Evolutionary conservation across 1,284 basidiomycete genomes (phyloP).

Genomic region (Fistulinella staudtii): DNA sequence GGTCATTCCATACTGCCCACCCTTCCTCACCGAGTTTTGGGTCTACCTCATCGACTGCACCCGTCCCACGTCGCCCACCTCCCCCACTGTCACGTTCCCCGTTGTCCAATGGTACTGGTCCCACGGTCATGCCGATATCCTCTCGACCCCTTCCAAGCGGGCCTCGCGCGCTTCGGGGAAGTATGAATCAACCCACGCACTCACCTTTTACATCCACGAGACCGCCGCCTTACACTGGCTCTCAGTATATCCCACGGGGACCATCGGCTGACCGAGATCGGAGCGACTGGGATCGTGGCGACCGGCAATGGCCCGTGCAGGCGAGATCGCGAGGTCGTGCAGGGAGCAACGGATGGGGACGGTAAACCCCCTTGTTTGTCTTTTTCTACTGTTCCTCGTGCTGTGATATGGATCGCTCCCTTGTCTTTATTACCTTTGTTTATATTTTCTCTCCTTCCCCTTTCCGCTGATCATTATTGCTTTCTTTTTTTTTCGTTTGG

Average conservation of each 20-base stretch:
- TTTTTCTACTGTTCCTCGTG: conserved; percentile 7
- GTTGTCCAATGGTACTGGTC: conserved; percentile 24
- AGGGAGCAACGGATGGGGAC: conserved; percentile 32
- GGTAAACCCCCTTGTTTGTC: conserved; percentile 13
- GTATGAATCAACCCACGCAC: conserved; percentile 24
- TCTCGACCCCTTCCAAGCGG: conserved; percentile 46
- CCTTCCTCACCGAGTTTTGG: conserved; percentile 26
- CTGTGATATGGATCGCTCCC: conserved; percentile 10
- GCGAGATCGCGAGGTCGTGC: conserved; percentile 29
- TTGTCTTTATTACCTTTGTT: conserved; percentile 1
- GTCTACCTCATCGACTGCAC: conserved; percentile 19
- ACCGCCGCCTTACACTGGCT: conserved; percentile 22
- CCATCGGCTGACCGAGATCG: conserved; percentile 45
- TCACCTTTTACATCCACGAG: conserved; percentile 23
- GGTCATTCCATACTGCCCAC: conserved; percentile 36
- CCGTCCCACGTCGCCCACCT: conserved; percentile 26
- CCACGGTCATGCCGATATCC: conserved; percentile 20
- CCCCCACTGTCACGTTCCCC: conserved; percentile 26
- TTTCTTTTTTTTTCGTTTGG: conserved; percentile 12
- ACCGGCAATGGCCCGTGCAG: conserved; percentile 25
- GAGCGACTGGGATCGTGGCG: conserved; percentile 38
- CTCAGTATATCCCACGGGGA: conserved; percentile 36
- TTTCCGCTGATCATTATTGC: conserved; percentile 33
- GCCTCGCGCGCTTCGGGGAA: conserved; percentile 48
- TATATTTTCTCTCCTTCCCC: not conserved